Evolutionary conservation across 257 asterid genomes (phyloP).

Genomic region (Petrea volubilis): DNA sequence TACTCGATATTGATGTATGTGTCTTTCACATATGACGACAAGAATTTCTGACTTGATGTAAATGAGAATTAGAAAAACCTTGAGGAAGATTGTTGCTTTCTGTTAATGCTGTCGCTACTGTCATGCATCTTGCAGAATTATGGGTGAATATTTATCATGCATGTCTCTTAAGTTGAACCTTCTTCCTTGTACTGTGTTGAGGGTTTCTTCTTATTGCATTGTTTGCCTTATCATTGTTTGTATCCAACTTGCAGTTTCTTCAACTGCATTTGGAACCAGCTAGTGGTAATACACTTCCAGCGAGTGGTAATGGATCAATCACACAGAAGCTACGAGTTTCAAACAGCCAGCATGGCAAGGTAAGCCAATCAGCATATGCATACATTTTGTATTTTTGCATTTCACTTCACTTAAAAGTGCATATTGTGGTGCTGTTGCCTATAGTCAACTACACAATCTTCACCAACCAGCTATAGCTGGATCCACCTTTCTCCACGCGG

Average conservation of each 20-base stretch:
- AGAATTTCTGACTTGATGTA: constrained; percentile 11
- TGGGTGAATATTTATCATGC: not conserved
- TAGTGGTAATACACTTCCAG: constrained; percentile 76
- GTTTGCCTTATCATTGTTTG: constrained; percentile 11
- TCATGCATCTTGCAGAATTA: not conserved
- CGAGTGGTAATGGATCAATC: constrained; percentile 63
- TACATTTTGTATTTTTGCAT: not conserved
- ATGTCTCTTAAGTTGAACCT: not conserved
- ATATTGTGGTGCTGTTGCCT: not conserved
- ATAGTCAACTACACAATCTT: not conserved
- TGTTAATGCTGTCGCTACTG: not conserved
- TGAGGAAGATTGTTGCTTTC: not conserved
- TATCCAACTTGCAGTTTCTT: constrained; percentile 68
- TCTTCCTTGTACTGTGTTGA: not conserved
- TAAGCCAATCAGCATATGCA: constrained; percentile 23
- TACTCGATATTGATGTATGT: not conserved
- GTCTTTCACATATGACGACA: not conserved
- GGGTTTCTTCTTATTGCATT: not conserved
- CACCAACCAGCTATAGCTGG: not conserved
- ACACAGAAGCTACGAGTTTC: constrained; percentile 75
- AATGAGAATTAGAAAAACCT: not conserved
- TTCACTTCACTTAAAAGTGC: not conserved
- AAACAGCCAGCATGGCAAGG: constrained; percentile 96
- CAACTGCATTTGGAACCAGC: constrained; percentile 98
- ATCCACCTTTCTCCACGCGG: not conserved